Base-by-base conservation (phyloP, 768 basidiomycete genomes). In the Cyathus striatus region DNA sequence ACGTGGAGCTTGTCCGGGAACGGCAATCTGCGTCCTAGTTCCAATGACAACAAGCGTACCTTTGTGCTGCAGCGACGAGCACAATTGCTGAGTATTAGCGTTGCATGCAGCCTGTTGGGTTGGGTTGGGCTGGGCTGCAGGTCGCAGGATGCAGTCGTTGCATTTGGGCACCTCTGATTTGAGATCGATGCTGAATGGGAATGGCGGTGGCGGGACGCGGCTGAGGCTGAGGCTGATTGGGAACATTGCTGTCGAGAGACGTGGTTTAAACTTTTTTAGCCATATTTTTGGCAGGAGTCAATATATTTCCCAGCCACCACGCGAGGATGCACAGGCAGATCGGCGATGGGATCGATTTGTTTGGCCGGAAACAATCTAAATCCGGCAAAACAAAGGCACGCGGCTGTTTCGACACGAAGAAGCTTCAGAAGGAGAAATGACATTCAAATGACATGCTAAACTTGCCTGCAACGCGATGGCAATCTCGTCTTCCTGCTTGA, bases 371-470 rank as follows among this genome's bases (percentile, higher is more conserved):
- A 68, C 65, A 63, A 65, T 61, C 65, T 65, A 58, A 64, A 66
- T 61, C 56, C 65, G 68, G 73, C 64, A 70, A 64, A 65, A 68
- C 65, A 69, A 69, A 76, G 75, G 77, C 73, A 78, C 75, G 75
- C 74, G 77, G 75, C 63, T 68, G 65, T 65, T 65, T 68, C 66
- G 64, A 72, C 62, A 66, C 61, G 59, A 66, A 53, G 51, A 49
- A 41, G 39, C n/a, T n/a, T n/a, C 35, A 51, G 47, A 32, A 46
- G 49, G 48, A 35, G 44, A 52, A 50, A 61, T 62, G 63, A 63
- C 58, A 61, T 65, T 57, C 54, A 61, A 65, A 74, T 72, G 63
- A 68, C 63, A 69, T 62, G 58, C 55, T 61, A 59, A 57, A 62
- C 64, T 62, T 65, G 57, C 57, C 63, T 63, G 57, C 54, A 58